Evolutionary conservation across 495 filamentous ascomycete species (phyloP).

Genomic region (Hypoxylon fuscum): DNA sequence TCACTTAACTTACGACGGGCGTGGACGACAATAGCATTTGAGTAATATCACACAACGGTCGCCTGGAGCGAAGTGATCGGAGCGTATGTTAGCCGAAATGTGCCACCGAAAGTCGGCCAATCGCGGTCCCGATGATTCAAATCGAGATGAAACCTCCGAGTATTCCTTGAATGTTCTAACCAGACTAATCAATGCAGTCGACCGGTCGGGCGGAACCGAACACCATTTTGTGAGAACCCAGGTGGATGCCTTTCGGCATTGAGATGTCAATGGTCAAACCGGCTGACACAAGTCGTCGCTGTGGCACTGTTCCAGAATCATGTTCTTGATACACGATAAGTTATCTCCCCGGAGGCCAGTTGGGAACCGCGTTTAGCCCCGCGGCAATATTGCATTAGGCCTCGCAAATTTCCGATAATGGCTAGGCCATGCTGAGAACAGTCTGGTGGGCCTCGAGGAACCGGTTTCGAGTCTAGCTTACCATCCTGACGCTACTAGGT

Average conservation of each 20-base stretch:
- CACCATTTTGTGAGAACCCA: neutral
- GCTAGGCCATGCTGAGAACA: conserved; percentile 14
- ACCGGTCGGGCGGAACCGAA: neutral
- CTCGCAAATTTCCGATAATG: conserved; percentile 1
- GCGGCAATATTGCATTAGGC: conserved; percentile 1
- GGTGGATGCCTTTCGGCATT: conserved; percentile 4
- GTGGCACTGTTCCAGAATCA: neutral
- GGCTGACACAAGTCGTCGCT: neutral
- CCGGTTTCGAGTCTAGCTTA: too few relatives aligned
- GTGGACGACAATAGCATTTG: too few relatives aligned
- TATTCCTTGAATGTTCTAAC: conserved; percentile 7
- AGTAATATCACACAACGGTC: too few relatives aligned
- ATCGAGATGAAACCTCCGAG: conserved; percentile 13
- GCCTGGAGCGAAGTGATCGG: too few relatives aligned
- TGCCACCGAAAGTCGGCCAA: conserved; percentile 15
- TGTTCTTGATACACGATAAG: neutral
- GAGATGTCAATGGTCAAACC: neutral
- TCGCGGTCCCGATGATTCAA: conserved; percentile 6
- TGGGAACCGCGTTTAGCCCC: neutral
- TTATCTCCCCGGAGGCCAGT: too few relatives aligned
- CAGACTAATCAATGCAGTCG: conserved; percentile 8
- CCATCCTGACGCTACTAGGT: too few relatives aligned
- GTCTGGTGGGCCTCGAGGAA: conserved; percentile 3
- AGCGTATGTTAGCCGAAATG: too few relatives aligned
- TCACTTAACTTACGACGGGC: too few relatives aligned